Base-by-base conservation (phyloP, 1,284 basidiomycete genomes). In the Takashimella koratensis region DNA sequence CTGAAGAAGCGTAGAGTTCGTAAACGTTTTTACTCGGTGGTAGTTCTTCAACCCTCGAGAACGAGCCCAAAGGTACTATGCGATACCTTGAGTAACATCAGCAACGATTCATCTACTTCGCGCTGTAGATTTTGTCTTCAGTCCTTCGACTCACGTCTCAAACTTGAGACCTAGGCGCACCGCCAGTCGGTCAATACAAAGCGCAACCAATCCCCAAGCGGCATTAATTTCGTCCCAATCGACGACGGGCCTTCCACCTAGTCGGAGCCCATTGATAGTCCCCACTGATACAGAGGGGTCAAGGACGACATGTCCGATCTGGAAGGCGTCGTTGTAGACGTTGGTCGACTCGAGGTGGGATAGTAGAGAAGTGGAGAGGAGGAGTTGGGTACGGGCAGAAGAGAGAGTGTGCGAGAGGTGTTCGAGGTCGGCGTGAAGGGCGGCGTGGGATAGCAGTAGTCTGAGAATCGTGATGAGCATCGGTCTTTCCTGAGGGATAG, bases 151-250 rank as follows among this genome's bases (percentile, higher is more conserved):
- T 63, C 73, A 92, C 90, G 84, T 84, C 65, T 89, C 86, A 65
- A 96, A 94, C 1, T 83, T 84, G 70, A 85, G 90, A 52, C 90
- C 90, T 8, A 96, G 82, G 72, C 94, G 95, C 53, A 87, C 82
- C 3, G 90, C 90, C 48, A 98, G 83, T 4, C 92, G 92, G 65
- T 94, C 89, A 13, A 98, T 79, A 49, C 98, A 80, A 20, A 98
- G 79, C n/a, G 95, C 80, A 0, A 92, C 90, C 68, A 98, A 89
- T 0, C 96, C 96, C 92, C 95, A 97, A 3, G 96, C 96, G 4
- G 96, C 96, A 70, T 98, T 98, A 74, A 98, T 94, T 76, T 99
- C 96, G 4, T 90, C 84, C 94, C 95, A 99, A 69, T 98, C 95
- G 24, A 98, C 91, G 82, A 89, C 64, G 0, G 67, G 86, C 10